These are phyloP conservation scores for Paraphoma chrysanthemicola DNA, from an alignment of 2,329 filamentous ascomycete species.

Conservation along the genomic window DNA sequence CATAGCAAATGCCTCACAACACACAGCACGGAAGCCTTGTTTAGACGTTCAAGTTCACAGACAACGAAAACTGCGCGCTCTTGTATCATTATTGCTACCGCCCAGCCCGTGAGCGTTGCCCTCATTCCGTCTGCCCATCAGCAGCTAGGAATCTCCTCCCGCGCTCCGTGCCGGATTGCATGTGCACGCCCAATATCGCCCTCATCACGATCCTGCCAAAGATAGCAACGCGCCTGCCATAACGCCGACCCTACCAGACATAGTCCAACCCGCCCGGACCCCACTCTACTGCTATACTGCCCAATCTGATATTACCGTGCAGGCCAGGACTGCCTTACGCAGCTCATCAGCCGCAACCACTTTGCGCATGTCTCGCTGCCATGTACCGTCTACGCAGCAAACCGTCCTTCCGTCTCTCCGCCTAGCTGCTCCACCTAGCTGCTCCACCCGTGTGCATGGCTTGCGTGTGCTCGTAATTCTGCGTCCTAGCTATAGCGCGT, in stretches of 20 bases:
- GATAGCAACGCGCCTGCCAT: conserved; percentile 4
- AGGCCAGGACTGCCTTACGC: background rate
- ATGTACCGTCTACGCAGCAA: background rate
- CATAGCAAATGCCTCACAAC: background rate
- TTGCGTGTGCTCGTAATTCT: background rate
- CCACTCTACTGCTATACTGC: conserved; percentile 6
- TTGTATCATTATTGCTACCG: conserved; percentile 6
- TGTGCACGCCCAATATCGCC: background rate
- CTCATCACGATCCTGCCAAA: conserved; percentile 4
- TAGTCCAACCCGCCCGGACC: background rate
- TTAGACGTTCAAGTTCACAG: background rate
- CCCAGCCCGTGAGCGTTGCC: background rate
- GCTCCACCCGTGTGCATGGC: background rate
- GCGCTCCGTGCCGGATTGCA: background rate
- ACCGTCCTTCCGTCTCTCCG: conserved; percentile 5
- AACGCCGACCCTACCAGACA: background rate
- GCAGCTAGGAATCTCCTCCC: background rate
- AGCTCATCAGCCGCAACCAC: conserved; percentile 3
- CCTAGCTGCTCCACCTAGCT: conserved; percentile 10
- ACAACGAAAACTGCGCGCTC: background rate
- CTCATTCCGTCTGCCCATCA: background rate
- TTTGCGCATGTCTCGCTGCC: background rate
- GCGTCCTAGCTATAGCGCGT: background rate
- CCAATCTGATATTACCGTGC: conserved; percentile 30
- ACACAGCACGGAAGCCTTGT: background rate